These are phyloP conservation scores for Chlamydomonas schloesseri DNA, from an alignment of 139 green algal genomes.

Conservation along the genomic window DNA sequence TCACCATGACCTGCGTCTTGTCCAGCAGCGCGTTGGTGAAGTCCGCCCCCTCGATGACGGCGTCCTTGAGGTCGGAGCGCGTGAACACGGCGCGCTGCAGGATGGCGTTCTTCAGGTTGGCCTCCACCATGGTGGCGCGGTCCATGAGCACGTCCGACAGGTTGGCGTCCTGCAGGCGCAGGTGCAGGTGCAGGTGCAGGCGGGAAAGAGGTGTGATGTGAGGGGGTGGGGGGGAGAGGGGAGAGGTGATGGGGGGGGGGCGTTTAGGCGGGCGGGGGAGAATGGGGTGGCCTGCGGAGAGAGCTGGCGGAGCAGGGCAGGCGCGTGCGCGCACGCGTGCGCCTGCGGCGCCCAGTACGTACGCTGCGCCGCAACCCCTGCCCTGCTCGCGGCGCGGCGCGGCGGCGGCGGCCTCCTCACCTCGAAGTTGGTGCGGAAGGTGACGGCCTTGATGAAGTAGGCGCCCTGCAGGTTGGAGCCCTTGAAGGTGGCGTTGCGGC, in stretches of 20 bases:
- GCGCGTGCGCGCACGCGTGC: no score
- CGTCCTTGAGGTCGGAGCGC: slow-evolving; percentile 60
- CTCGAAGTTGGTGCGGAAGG: slow-evolving; percentile 71
- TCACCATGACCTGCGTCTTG: slow-evolving; percentile 86
- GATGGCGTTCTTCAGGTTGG: slow-evolving; percentile 88
- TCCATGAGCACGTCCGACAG: slow-evolving; percentile 94
- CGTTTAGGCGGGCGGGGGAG: no score
- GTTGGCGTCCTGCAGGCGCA: slow-evolving; percentile 75
- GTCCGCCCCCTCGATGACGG: slow-evolving; percentile 84
- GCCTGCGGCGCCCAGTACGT: no score
- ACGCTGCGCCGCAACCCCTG: no score
- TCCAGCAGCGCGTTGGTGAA: slow-evolving; percentile 96
- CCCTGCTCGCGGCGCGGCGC: no score
- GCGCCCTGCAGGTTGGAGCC: slow-evolving; percentile 68
- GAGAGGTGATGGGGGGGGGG: not conserved
- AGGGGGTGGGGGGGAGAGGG: no score
- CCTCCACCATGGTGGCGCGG: slow-evolving; percentile 82
- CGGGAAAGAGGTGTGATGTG: not conserved
- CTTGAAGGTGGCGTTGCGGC: slow-evolving; percentile 68
- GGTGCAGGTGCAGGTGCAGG: not conserved
- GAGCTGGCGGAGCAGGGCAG: no score
- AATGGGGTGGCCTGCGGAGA: no score
- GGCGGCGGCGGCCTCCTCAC: slow-evolving; percentile 2
- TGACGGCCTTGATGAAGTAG: slow-evolving; percentile 85
- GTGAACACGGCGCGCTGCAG: slow-evolving; percentile 90